Evolutionary conservation across 495 filamentous ascomycete species (phyloP), one percentile per base, ranked within the genome.

Genomic region (Penicillium crystallinum): DNA sequence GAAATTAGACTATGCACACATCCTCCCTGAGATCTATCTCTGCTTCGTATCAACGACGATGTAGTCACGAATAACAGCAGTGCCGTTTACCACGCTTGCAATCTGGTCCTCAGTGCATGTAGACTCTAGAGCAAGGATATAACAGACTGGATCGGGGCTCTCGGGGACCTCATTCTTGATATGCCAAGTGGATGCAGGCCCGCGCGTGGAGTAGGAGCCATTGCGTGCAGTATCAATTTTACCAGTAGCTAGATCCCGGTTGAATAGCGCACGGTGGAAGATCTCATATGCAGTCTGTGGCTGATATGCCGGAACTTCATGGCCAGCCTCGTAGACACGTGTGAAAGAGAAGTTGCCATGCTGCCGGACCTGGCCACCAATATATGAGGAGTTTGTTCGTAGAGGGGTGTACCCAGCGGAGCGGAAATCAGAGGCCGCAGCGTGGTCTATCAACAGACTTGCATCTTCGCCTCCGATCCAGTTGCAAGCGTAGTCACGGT

Each of bases 251-350:
- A 86, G 68, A 52, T 86, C 82, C 19, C 57, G 58, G 38, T 77
- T 73, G 43, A 73, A 73, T 39, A 84, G 65, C 0, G 76, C 68
- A 7, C 82, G 80, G 36, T 73, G 62, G 65, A 84, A 84, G 49
- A 83, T 76, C 30, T 71, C 61, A 31, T 76, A 79, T 8, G 79
- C 72, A 1, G 76, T 79, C 57, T 81, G 57, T 4, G 80, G 79
- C 59, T 83, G 81, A 56, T 82, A 83, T 7, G 73, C 74, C 0
- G 81, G 81, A 1, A 85, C 77, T 59, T 83, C 79, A 56, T 85
- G 82, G 5, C 82, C 82, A 5, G 80, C 74, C 46, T 85, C 58
- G 59, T 76, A 86, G 35, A 85, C 74, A 2, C 82, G 75, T 12
- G 72, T 69, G 67, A 85, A 86, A 14, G 74, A 77, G 61, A 85